Base-by-base conservation (phyloP, 2,329 filamentous ascomycete species). In the Sporothrix globosa region DNA sequence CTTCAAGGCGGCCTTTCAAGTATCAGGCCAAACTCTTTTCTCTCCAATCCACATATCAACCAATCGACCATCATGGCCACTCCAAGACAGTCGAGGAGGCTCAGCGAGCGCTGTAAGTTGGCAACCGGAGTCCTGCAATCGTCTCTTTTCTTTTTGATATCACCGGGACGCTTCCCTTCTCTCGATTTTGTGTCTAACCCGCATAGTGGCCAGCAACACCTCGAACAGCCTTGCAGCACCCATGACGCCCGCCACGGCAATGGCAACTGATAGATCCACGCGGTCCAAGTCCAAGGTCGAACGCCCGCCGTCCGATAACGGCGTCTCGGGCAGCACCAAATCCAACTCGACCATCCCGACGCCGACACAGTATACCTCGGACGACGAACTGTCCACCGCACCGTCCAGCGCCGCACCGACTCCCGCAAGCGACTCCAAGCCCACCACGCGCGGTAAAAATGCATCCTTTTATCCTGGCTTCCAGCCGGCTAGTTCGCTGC, bases 391-490 rank as follows among this genome's bases (percentile, higher is more conserved):
- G 71, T 79, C 79, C 17, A 84, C 83, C 9, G 81, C 82, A 3
- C 77, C 81, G 39, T 84, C 83, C 27, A 84, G 82, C 73, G 77
- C 78, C 73, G 77, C 78, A 14, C 77, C 80, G 9, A 83, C 81
- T 0, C 82, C 82, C 2, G 19, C 24, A 13, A 27, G 52, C 27
- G 78, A 77, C 6, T 78, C n/a, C 11, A 63, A 73, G 2, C 65
- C 74, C 70, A 24, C 24, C 13, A 71, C 44, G 53, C 52, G 14
- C 56, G 73, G 66, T 14, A 34, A 14, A 24, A 7, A 24, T 4
- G 34, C 44, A n/a, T 17, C 46, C 9, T 21, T 27, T 67, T 74
- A 60, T 10, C 67, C 67, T 4, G 67, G 66, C 24, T 69, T 72
- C 44, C 68, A 73, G 61, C 72, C 74, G 17, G 69, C 71, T 27